phyloP scores from a whole-genome alignment of 306 rosid genomes.

The Arachis hypogaea region DNA sequence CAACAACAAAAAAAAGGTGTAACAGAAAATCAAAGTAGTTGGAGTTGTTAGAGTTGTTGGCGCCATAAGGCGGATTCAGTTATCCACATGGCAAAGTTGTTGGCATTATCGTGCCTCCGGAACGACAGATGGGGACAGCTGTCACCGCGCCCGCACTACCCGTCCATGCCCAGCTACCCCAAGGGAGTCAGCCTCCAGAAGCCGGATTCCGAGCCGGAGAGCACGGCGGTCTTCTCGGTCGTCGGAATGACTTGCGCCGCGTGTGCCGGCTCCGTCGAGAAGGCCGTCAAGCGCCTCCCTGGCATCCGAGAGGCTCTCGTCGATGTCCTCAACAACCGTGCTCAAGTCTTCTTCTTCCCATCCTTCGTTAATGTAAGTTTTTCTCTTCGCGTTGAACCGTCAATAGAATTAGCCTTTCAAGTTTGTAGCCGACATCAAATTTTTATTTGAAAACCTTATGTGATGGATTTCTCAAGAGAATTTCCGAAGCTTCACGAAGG shows the following conservation, averaged over 20 bases:
- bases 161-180: conserved; percentile 68
- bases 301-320: conserved; percentile 64
- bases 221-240: conserved; percentile 54
- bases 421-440: neutral
- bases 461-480: no score
- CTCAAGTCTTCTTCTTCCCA: conserved; percentile 60
- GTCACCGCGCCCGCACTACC: conserved; percentile 56
- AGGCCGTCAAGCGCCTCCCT: conserved; percentile 67
- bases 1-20: no score
- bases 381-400: neutral
- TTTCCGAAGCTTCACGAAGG: no score
- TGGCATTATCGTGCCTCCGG: conserved; percentile 53
- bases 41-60: neutral
- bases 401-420: neutral
- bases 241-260: conserved; percentile 76
- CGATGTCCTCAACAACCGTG: conserved; percentile 67
- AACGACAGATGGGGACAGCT: conserved; percentile 26
- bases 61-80: neutral
- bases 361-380: conserved; percentile 55
- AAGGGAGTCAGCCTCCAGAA: conserved; percentile 41
- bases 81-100: conserved; percentile 44
- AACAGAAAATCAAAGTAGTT: neutral
- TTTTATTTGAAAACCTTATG: neutral
- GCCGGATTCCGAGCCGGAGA: neutral
- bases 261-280: conserved; percentile 71